Percentiles rank a stretch among this genome's conserved stretches.
These are phyloP conservation scores for Plenodomus lindquistii DNA, from an alignment of 2,329 filamentous ascomycete species.

Conservation along the genomic window DNA sequence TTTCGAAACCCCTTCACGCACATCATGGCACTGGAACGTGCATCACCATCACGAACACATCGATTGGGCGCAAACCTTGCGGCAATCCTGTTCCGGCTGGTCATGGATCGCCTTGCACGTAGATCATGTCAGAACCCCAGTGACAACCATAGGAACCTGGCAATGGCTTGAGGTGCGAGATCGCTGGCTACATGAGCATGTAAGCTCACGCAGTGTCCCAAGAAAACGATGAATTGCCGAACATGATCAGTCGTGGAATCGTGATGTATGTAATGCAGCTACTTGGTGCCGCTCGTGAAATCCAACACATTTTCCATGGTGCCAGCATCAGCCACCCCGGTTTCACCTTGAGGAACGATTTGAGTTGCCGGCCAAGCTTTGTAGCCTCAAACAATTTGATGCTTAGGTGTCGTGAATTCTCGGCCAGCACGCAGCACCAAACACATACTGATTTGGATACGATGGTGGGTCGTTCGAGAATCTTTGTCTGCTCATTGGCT, in stretches of 20 bases:
- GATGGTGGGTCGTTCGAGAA: not conserved
- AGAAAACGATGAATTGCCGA: too few relatives aligned
- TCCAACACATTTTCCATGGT: constrained; percentile 5
- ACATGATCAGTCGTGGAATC: not conserved
- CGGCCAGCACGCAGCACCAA: not conserved
- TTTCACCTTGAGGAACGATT: constrained; percentile 25
- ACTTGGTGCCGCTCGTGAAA: not conserved
- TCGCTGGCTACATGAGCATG: too few relatives aligned
- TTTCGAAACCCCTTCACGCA: constrained; percentile 25
- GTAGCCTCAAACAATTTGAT: constrained; percentile 17
- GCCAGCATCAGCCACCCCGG: constrained; percentile 18
- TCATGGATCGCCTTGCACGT: constrained; percentile 5
- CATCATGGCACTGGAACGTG: constrained; percentile 11
- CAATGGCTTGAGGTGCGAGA: too few relatives aligned
- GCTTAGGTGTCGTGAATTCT: constrained; percentile 19
- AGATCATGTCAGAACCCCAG: too few relatives aligned
- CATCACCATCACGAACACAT: constrained; percentile 19
- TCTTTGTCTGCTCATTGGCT: constrained; percentile 1
- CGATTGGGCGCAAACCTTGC: constrained; percentile 6
- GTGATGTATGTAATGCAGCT: not conserved
- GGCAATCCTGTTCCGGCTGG: constrained; percentile 3
- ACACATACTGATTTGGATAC: not conserved
- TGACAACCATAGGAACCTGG: too few relatives aligned
- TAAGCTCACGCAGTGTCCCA: too few relatives aligned
- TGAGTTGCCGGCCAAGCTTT: constrained; percentile 33